Conservation (phyloP, 73 alveolate species). For the Effrenium voratum region DNA sequence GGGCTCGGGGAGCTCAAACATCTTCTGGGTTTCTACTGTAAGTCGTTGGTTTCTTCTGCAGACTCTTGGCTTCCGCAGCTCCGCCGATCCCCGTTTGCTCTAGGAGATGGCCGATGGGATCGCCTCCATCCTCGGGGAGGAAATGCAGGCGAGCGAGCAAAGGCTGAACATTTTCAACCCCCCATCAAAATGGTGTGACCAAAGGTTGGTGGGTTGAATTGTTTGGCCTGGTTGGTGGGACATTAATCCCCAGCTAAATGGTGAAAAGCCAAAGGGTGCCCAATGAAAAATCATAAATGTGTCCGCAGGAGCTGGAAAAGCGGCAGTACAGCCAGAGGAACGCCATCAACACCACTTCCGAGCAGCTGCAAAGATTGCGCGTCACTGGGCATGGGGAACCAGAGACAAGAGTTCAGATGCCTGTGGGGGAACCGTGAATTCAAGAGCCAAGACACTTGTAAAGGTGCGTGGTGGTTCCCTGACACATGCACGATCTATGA, state of each 20-base stretch:
- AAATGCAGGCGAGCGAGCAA: slow-evolving; percentile 43
- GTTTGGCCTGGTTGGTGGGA: not conserved
- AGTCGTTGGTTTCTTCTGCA: not conserved
- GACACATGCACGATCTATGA: too few relatives aligned
- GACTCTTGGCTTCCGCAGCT: too few relatives aligned
- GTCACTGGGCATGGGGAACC: too few relatives aligned
- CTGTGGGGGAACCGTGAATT: too few relatives aligned
- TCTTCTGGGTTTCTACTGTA: not conserved
- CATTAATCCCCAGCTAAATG: not conserved
- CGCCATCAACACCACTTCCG: slow-evolving; percentile 66
- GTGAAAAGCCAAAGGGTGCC: not conserved
- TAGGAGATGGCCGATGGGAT: slow-evolving; percentile 89
- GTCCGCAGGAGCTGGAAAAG: slow-evolving; percentile 38
- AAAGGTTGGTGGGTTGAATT: not conserved
- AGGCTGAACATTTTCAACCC: not conserved
- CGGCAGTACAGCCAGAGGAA: slow-evolving; percentile 68
- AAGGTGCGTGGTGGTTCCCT: too few relatives aligned
- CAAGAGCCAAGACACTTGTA: too few relatives aligned
- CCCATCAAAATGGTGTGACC: not conserved
- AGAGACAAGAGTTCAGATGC: too few relatives aligned
- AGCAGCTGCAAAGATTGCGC: slow-evolving; percentile 71
- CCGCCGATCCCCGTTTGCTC: not conserved
- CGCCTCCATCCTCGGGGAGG: slow-evolving; percentile 79
- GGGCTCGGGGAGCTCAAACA: not conserved
- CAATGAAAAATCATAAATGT: not conserved